Evolutionary conservation across 163 green algal species (phyloP).

Genomic region (Volvox carteri): DNA sequence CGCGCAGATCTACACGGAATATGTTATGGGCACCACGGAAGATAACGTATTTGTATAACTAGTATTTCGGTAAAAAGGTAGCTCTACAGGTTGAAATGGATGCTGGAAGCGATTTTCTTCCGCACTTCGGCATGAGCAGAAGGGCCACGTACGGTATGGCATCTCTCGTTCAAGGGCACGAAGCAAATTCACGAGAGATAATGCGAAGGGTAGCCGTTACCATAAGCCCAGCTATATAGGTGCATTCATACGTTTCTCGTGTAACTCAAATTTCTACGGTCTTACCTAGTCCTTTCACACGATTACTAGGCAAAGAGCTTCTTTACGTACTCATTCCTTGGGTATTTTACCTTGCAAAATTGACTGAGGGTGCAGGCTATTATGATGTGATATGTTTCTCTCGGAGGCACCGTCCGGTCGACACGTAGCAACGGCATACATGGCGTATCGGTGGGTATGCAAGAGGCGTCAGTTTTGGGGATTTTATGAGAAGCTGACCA

Average conservation of each 20-base stretch:
- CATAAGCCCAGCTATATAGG: too few relatives aligned
- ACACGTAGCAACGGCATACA: conserved; percentile 54
- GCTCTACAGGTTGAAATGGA: too few relatives aligned
- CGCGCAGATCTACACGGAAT: conserved; percentile 13
- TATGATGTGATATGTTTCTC: conserved; percentile 48
- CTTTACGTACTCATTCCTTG: too few relatives aligned
- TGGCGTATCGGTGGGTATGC: conserved; percentile 40
- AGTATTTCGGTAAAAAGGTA: neutral
- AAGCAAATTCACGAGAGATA: too few relatives aligned
- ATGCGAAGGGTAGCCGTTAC: too few relatives aligned
- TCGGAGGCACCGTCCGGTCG: conserved; percentile 40
- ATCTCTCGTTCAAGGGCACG: neutral
- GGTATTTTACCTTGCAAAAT: too few relatives aligned
- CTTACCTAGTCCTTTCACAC: too few relatives aligned
- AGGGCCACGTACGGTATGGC: neutral
- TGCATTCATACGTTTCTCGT: too few relatives aligned
- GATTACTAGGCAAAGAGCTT: too few relatives aligned
- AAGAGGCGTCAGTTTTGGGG: neutral
- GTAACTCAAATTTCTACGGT: too few relatives aligned
- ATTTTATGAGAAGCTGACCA: neutral
- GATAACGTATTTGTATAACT: neutral
- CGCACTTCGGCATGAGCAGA: neutral
- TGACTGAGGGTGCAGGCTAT: neutral
- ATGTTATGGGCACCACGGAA: neutral
- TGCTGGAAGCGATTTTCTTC: too few relatives aligned